These are phyloP conservation scores for Mucor lusitanicus DNA, from an alignment of 371 early-diverging fungal species.

Conservation along the genomic window DNA sequence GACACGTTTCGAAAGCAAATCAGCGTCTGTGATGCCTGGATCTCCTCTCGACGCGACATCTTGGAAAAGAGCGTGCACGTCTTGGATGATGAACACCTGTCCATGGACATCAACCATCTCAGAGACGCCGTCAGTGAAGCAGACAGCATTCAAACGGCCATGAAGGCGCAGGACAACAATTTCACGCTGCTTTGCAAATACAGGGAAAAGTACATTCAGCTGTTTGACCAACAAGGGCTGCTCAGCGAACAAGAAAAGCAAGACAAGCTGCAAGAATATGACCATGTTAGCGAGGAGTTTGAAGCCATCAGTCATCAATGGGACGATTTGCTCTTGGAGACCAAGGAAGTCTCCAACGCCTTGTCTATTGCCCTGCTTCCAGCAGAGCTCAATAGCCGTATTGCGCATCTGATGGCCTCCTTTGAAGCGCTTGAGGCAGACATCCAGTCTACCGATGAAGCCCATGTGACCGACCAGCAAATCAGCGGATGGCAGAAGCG, in stretches of 20 bases:
- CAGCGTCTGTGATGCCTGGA: constrained; percentile 35
- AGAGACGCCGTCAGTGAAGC: constrained; percentile 40
- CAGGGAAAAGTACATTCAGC: constrained; percentile 25
- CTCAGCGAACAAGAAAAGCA: constrained; percentile 22
- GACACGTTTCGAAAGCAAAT: constrained; percentile 35
- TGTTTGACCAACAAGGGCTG: constrained; percentile 24
- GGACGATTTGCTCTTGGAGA: constrained; percentile 29
- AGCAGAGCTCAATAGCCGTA: constrained; percentile 32
- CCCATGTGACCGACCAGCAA: constrained; percentile 28
- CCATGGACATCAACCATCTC: constrained; percentile 25
- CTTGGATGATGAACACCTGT: constrained; percentile 19
- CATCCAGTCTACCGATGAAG: constrained; percentile 20
- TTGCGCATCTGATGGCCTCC: constrained; percentile 14
- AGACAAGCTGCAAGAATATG: constrained; percentile 19
- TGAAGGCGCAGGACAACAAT: constrained; percentile 29
- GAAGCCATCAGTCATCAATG: constrained; percentile 26
- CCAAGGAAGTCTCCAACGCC: constrained; percentile 16
- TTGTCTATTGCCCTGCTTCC: constrained; percentile 30
- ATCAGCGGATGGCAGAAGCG: constrained; percentile 44
- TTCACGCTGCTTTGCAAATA: constrained; percentile 25
- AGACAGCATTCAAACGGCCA: constrained; percentile 32
- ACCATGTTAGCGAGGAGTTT: constrained; percentile 11
- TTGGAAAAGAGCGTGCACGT: constrained; percentile 23
- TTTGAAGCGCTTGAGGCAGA: constrained; percentile 21
- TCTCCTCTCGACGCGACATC: constrained; percentile 21